Base-by-base conservation (phyloP, 345 rosid genomes). In the Jatropha curcas region DNA sequence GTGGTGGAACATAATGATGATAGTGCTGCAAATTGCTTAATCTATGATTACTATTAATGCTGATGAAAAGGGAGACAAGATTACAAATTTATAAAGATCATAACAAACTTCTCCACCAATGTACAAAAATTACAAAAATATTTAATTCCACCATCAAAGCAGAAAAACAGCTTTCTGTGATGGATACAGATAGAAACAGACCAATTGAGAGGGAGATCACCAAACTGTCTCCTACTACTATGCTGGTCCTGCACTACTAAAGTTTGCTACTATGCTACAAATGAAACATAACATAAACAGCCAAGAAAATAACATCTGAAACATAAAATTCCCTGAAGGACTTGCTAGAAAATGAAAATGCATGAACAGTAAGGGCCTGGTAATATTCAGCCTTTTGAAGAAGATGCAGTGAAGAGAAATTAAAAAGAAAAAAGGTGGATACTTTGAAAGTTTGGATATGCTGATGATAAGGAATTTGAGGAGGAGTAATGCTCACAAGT, bases 161-260 rank as follows among this genome's bases (percentile, higher is more conserved):
- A 70, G 61, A 77, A 82, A 84, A 86, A 84, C 69, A 64, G 87
- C 88, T 74, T n/a, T n/a, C n/a, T 60, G 76, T 50, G 74, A 77
- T 62, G 86, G 79, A 70, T 52, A 60, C 10, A 39, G 0, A 65
- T 1, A 45, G 35, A 67, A 43, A 50, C 14, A 27, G 80, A 77
- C 84, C 81, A 57, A 58, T 43, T 48, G 70, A 76, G 80, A 56
- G 74, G 87, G 88, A 84, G 88, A 89, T 85, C 89, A 85, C 87
- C 71, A 87, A 89, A 89, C 91, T 65, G 93, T 83, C 89, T 83
- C 87, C 81, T 60, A 75, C 81, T 60, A 75, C 83, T 12, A 43
- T 50, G 66, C 67, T 53, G 79, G 73, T 79, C 81, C 81, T 69
- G 73, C 41, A 46, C 73, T 72, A 50, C 7, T 14, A 11, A n/a